Evolutionary conservation across 495 filamentous ascomycete species (phyloP).

Genomic region (Aspergillus nanangensis): DNA sequence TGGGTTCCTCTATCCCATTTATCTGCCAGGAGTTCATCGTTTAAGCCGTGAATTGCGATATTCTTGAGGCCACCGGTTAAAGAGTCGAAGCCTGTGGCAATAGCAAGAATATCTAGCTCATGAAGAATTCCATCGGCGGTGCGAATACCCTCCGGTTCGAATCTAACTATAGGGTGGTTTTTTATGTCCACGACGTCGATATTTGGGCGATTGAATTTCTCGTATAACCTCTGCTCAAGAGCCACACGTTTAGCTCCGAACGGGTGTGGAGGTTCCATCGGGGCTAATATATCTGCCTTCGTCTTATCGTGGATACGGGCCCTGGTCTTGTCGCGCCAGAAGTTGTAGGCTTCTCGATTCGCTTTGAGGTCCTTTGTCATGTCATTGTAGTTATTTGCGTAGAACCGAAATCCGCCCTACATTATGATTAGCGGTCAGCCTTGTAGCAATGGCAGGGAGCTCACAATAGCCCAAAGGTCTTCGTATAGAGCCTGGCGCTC

Average conservation of each 20-base stretch:
- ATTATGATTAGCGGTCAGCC: no score
- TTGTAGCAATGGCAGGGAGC: not conserved
- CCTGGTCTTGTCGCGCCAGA: conserved; percentile 48
- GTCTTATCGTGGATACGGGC: conserved; percentile 41
- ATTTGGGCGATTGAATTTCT: conserved; percentile 47
- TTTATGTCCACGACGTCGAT: conserved; percentile 47
- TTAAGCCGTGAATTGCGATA: conserved; percentile 38
- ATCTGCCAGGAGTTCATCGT: conserved; percentile 31
- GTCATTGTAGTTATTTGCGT: not conserved
- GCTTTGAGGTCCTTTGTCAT: not conserved
- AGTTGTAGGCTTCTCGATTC: conserved; percentile 34
- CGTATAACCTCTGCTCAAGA: conserved; percentile 51
- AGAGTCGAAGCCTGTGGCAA: conserved; percentile 52
- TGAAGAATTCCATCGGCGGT: conserved; percentile 30
- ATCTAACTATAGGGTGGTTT: conserved; percentile 36
- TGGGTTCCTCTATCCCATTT: conserved; percentile 42
- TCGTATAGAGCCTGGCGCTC: not conserved
- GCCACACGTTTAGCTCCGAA: conserved; percentile 50
- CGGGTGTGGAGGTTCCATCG: conserved; percentile 37
- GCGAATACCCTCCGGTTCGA: conserved; percentile 41
- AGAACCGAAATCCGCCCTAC: no score
- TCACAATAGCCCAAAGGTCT: not conserved
- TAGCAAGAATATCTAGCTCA: conserved; percentile 42
- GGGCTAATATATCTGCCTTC: conserved; percentile 49
- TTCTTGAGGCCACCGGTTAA: conserved; percentile 44